phyloP scores from a whole-genome alignment of 2,329 filamentous ascomycete species.

The Colletotrichum sp. region DNA sequence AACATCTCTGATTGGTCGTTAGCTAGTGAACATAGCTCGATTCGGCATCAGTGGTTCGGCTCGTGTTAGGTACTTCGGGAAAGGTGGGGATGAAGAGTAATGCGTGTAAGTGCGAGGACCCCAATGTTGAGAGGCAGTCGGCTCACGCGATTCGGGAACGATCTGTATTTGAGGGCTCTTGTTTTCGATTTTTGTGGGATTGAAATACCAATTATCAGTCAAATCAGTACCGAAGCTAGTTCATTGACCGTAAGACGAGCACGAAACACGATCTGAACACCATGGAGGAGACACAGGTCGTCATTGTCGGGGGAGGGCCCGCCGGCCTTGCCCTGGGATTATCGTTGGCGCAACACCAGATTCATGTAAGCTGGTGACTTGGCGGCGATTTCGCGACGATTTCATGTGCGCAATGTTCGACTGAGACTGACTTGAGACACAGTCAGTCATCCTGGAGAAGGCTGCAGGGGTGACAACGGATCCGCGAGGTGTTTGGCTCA shows the following conservation, averaged over 20 bases:
- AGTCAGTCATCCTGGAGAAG: neutral
- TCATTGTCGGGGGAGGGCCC: neutral
- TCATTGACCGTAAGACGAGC: neutral
- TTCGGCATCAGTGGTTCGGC: neutral
- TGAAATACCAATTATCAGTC: neutral
- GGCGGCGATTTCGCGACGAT: neutral
- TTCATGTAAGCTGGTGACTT: neutral
- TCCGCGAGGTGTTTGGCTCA: neutral
- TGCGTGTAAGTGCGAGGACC: neutral
- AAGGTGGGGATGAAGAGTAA: neutral
- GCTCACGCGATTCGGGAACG: neutral
- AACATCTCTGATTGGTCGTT: neutral
- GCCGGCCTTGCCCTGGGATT: neutral
- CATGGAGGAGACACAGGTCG: neutral
- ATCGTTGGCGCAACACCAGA: neutral
- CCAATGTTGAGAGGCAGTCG: neutral
- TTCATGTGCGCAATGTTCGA: neutral
- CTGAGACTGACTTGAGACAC: neutral
- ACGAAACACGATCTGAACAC: neutral
- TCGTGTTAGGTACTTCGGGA: neutral
- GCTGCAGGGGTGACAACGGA: neutral
- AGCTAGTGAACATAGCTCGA: neutral
- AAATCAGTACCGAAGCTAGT: neutral
- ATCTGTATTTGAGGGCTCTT: neutral
- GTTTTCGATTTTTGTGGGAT: neutral